Conservation (phyloP, 1,284 basidiomycete genomes). For the Ceratobasidium sp. region DNA sequence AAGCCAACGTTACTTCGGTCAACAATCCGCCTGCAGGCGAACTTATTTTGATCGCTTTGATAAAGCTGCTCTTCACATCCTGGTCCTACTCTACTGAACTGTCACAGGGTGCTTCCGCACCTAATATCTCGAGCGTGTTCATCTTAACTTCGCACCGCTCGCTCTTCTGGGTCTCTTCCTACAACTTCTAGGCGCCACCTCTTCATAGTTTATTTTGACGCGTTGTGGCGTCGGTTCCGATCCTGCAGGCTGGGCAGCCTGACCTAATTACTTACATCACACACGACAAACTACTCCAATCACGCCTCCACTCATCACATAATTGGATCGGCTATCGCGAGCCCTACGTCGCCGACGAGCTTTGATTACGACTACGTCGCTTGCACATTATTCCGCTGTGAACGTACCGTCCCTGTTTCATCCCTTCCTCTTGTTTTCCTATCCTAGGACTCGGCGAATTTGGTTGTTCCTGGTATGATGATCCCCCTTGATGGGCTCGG, state of each 20-base stretch:
- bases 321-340: not conserved
- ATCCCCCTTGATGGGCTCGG: slow-evolving; percentile 31
- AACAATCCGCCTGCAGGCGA: too few relatives aligned
- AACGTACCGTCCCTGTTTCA: slow-evolving; percentile 33
- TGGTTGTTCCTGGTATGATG: slow-evolving; percentile 32
- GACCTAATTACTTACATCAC: slow-evolving; percentile 13
- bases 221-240: slow-evolving; percentile 23
- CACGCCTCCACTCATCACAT: too few relatives aligned
- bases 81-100: not conserved
- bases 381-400: not conserved
- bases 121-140: not conserved
- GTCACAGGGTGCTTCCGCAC: too few relatives aligned
- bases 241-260: not conserved
- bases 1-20: too few relatives aligned
- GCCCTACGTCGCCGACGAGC: not conserved
- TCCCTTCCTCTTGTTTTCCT: slow-evolving; percentile 16
- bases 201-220: not conserved
- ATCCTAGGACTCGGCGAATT: slow-evolving; percentile 6
- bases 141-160: not conserved
- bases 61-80: not conserved
- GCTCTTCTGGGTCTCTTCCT: not conserved
- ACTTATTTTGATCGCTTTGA: not conserved
- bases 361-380: slow-evolving; percentile 10
- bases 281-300: too few relatives aligned
- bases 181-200: not conserved